Percentiles rank a stretch among this genome's conserved stretches.
Evolutionary conservation across 495 filamentous ascomycete species (phyloP).

Genomic region (Bombardia bombarda): DNA sequence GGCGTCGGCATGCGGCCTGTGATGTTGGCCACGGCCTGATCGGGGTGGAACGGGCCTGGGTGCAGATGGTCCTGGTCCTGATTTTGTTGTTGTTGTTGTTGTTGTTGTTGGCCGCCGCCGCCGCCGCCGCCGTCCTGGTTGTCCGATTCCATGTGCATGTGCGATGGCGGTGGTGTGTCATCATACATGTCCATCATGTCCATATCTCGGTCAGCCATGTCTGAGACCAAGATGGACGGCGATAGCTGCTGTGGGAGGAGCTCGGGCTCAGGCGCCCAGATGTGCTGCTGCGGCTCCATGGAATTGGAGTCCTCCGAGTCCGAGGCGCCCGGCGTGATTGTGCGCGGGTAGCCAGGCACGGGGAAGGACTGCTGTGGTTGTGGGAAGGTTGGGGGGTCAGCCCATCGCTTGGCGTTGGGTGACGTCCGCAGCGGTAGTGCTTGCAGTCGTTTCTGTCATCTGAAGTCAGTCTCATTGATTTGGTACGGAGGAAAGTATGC

Average conservation of each 20-base stretch:
- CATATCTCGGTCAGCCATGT: constrained; percentile 41
- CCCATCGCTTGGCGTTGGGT: constrained; percentile 32
- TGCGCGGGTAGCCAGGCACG: constrained; percentile 12
- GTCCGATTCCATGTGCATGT: too few species aligned
- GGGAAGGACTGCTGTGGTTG: constrained; percentile 11
- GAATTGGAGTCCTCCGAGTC: constrained; percentile 22
- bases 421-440: constrained; percentile 35
- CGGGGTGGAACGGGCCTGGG: constrained; percentile 19
- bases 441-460: constrained; percentile 38
- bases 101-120: constrained; percentile 11
- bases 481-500: too few species aligned
- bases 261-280: constrained; percentile 23
- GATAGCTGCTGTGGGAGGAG: constrained; percentile 3
- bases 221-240: constrained; percentile 11
- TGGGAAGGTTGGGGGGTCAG: constrained; percentile 24
- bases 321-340: constrained; percentile 28
- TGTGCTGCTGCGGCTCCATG: constrained; percentile 3
- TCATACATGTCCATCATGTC: constrained; percentile 41
- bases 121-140: too few species aligned
- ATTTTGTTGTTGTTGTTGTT: constrained; percentile 7
- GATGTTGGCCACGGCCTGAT: constrained; percentile 18
- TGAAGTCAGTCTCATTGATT: constrained; percentile 5
- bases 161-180: too few species aligned
- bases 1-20: constrained; percentile 45
- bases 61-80: constrained; percentile 19